Evolutionary conservation across 768 basidiomycete species (phyloP), one percentile per base, ranked within the genome.

Genomic region (Tephrocybe sp.): DNA sequence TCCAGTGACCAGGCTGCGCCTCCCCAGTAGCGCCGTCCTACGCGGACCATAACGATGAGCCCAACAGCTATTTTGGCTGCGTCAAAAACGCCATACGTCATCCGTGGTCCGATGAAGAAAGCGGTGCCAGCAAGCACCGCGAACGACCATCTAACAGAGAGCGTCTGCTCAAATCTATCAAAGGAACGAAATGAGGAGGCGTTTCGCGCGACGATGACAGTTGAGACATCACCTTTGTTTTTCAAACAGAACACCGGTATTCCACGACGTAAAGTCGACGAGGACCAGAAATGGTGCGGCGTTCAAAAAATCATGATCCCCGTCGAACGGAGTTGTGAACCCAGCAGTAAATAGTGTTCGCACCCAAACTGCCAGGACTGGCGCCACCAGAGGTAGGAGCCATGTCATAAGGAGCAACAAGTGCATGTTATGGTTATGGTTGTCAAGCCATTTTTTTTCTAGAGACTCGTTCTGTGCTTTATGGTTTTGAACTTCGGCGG

Each of bases 341-440:
- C 89, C 89, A 9, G 91, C 88, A 0, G 89, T 89, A 30, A 81
- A 76, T 9, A 96, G 70, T 31, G 93, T 95, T 42, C 92, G 81
- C 2, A 86, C 87, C 95, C 95, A 98, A 2, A 96, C 92, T 1
- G 81, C 86, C 21, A 98, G 72, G 5, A 87, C 85, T 0, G 91
- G 86, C 2, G 83, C 86, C 5, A 77, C 77, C 47, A 91, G 71
- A 1, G 94, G 94, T 0, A 96, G 69, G 2, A 94, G 72, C 79
- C 85, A 86, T 15, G 88, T 86, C 80, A 93, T 83, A 27, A 94
- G 70, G 44, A 93, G 69, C 9, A 94, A 65, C 1, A 90, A 25
- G 55, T 90, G 84, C 50, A 75, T 65, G 47, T 77, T 83, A 47
- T 84, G 78, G 45, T 80, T 67, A 40, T 73, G 62, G 39, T 75